Evolutionary conservation across 1,284 basidiomycete genomes (phyloP), one percentile per base, ranked within the genome.

Genomic region (Apiotrichum akiyoshidainum): DNA sequence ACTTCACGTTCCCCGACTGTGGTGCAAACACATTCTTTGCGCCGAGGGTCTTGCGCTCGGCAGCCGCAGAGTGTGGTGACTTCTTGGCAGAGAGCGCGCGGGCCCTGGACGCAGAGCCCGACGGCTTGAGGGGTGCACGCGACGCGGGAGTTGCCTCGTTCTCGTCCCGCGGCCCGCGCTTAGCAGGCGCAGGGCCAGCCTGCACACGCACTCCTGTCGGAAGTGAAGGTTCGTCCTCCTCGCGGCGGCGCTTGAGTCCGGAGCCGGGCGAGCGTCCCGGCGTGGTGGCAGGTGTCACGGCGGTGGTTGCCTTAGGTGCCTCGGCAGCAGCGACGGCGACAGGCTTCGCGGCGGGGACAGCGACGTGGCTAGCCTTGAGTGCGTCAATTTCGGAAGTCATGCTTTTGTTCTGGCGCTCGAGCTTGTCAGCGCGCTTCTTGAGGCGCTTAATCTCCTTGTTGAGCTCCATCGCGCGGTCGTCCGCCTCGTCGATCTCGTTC

Each of bases 401-500:
- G 3, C 40, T 17, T 12, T 45, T 45, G 33, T 59, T 59, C 55
- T 59, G 55, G 22, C 63, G 44, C 8, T 59, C 55, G 17, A 65
- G 53, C 50, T 65, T 65, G 37, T 55, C 55, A 0, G 35, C 53
- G 8, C 52, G 45, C 19, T 53, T 46, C n/a, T 41, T 22, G 1
- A 57, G 19, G 22, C 49, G 49, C 16, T 50, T 52, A 37, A 65
- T 52, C 50, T 65, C 55, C 39, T 55, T 57, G 49, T 56, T 59
- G 41, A 65, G 51, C 31, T 65, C 55, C 21, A 59, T 35, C 8
- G 53, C 59, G 45, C 58, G 60, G 50, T 65, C 63, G 49, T 65
- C 63, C 8, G 63, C 57, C 49, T 65, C 63, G 33, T 65, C 63
- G 33, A 65, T 41, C 42, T 65, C 63, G 47, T 49, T 49, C 21